phyloP scores from a whole-genome alignment of 2,329 filamentous ascomycete species.

The Diaporthe aspalathi region DNA sequence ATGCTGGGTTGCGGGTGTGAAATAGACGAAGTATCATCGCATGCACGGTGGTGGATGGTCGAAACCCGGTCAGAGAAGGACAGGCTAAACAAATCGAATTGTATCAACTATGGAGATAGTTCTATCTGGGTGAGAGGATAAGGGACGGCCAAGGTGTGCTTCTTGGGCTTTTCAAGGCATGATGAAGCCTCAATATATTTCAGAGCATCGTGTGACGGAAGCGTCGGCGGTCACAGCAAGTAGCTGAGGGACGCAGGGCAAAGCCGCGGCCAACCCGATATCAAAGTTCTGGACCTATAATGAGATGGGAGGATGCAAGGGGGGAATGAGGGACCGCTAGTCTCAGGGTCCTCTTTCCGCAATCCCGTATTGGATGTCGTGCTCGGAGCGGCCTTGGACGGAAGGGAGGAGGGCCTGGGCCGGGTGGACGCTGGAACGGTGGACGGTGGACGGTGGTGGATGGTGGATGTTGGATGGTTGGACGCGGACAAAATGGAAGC shows the following conservation, averaged over 20 bases:
- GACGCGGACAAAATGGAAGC: too few relatives aligned
- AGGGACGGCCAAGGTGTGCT: not conserved
- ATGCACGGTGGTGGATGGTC: not conserved
- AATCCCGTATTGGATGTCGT: constrained; percentile 33
- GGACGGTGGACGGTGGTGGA: constrained; percentile 4
- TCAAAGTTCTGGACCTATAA: constrained; percentile 5
- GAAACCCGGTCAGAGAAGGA: not conserved
- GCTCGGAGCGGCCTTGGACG: not conserved
- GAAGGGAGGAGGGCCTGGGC: constrained; percentile 12
- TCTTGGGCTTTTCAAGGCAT: not conserved
- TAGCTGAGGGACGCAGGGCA: not conserved
- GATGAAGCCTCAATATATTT: constrained; percentile 16
- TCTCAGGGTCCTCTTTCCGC: constrained; percentile 26
- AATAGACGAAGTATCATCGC: constrained; percentile 6
- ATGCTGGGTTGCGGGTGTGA: not conserved
- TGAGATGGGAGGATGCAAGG: constrained; percentile 18
- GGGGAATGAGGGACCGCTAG: not conserved
- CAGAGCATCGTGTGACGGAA: constrained; percentile 2
- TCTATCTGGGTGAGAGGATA: not conserved
- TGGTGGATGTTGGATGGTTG: too few relatives aligned
- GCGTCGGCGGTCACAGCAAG: not conserved
- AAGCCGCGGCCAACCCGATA: constrained; percentile 17
- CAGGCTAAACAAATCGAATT: not conserved
- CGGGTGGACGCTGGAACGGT: not conserved
- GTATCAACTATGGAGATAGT: constrained; percentile 3